Conservation (phyloP, 108 stramenopile genomes). For the Nitzschia sp. region DNA sequence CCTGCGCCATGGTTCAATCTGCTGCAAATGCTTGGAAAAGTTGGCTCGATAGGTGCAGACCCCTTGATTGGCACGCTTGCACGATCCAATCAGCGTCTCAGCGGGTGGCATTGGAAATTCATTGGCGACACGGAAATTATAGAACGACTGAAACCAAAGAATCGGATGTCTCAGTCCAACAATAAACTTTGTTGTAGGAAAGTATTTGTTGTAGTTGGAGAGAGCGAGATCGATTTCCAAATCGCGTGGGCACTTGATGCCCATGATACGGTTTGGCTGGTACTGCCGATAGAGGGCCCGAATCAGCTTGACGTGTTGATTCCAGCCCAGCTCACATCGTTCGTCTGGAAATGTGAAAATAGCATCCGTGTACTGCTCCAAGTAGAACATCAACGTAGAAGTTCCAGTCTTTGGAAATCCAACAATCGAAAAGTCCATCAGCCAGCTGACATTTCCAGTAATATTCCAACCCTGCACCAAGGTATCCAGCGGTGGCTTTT, state of each 20-base stretch:
- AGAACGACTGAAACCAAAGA: constrained; percentile 74
- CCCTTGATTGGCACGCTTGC: constrained; percentile 26
- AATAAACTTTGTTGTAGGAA: constrained; percentile 66
- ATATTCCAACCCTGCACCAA: constrained; percentile 43
- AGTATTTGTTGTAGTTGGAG: constrained; percentile 36
- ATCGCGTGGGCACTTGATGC: constrained; percentile 58
- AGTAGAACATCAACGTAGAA: constrained; percentile 57
- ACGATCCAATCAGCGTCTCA: constrained; percentile 37
- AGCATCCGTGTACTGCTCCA: constrained; percentile 27
- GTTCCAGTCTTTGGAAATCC: constrained; percentile 84
- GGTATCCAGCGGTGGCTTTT: constrained; percentile 29
- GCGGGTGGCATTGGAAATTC: constrained; percentile 45
- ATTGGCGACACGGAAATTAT: constrained; percentile 70
- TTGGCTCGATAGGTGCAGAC: constrained; percentile 70
- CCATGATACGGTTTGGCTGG: constrained; percentile 14
- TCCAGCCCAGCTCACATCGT: constrained; percentile 50
- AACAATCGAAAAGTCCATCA: constrained; percentile 77
- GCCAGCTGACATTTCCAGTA: constrained; percentile 38
- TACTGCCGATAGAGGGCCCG: constrained; percentile 31
- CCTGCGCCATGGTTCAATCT: constrained; percentile 13
- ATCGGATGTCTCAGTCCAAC: constrained; percentile 77
- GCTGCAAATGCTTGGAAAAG: constrained; percentile 40
- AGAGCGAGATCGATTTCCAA: constrained; percentile 40
- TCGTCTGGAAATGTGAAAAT: constrained; percentile 43
- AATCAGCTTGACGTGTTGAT: constrained; percentile 38